These are phyloP conservation scores for Halenospora varia DNA, from an alignment of 495 filamentous ascomycete species.

Conservation along the genomic window DNA sequence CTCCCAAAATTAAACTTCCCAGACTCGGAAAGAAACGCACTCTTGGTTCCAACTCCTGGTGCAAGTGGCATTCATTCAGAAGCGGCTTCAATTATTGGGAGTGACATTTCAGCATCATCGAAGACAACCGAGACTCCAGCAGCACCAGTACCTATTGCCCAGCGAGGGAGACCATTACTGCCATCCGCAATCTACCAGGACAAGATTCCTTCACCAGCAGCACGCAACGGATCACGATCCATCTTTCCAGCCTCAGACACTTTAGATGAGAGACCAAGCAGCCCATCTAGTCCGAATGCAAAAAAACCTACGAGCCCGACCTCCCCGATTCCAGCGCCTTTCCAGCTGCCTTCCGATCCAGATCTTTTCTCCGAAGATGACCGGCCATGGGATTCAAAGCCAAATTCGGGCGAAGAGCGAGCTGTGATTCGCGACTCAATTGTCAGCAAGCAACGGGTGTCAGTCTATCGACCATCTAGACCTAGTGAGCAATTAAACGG, in stretches of 20 bases:
- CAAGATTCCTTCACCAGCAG: not conserved
- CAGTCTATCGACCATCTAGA: constrained; percentile 6
- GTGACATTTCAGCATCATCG: constrained; percentile 3
- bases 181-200: not conserved
- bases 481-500: not conserved
- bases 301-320: not conserved
- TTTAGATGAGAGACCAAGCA: not conserved
- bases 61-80: constrained; percentile 7
- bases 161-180: not conserved
- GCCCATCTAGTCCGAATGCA: not conserved
- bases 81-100: constrained; percentile 6
- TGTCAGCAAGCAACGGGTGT: constrained; percentile 14
- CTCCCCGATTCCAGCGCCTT: constrained; percentile 7
- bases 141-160: not conserved
- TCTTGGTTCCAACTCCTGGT: not conserved
- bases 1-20: constrained; percentile 15
- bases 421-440: constrained; percentile 18
- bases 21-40: constrained; percentile 1
- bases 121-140: not conserved
- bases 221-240: constrained; percentile 5
- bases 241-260: constrained; percentile 5
- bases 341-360: not conserved
- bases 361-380: constrained; percentile 11
- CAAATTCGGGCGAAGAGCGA: not conserved
- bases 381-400: constrained; percentile 7